Conservation (phyloP, 108 stramenopile genomes). For the Asterionellopsis glacialis region DNA sequence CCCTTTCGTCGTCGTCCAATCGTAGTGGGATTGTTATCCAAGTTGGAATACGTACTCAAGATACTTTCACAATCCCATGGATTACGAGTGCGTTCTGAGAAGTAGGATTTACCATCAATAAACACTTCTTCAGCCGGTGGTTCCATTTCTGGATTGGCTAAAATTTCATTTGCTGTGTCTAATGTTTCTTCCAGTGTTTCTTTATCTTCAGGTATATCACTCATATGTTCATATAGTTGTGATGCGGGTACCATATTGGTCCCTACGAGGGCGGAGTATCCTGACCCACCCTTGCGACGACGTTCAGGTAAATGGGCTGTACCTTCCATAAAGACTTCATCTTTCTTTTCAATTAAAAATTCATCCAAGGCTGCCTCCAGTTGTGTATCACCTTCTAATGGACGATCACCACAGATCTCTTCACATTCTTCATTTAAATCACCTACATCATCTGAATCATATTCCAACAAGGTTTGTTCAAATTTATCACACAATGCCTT, state of each 20-base stretch:
- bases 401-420: constrained; percentile 51
- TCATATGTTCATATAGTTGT: constrained; percentile 31
- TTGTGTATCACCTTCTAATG: constrained; percentile 73
- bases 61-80: constrained; percentile 98
- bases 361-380: constrained; percentile 82
- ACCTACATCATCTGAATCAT: constrained; percentile 77
- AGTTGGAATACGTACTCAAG: constrained; percentile 92
- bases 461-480: constrained; percentile 85
- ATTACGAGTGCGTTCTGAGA: constrained; percentile 58
- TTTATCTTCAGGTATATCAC: constrained; percentile 25
- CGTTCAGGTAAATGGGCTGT: constrained; percentile 41
- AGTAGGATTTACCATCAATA: constrained; percentile 87
- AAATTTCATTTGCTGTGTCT: constrained; percentile 67
- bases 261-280: constrained; percentile 71
- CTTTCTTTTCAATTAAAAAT: constrained; percentile 70
- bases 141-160: constrained; percentile 63
- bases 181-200: constrained; percentile 47
- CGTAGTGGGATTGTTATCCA: constrained; percentile 92
- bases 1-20: constrained; percentile 49
- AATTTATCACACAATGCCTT: constrained; percentile 74
- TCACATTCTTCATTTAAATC: constrained; percentile 73
- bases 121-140: constrained; percentile 77
- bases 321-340: constrained; percentile 76
- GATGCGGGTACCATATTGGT: constrained; percentile 58
- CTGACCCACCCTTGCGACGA: constrained; percentile 53